These are phyloP conservation scores for Amanita pallidorosea DNA, from an alignment of 768 basidiomycete species.

Conservation along the genomic window DNA sequence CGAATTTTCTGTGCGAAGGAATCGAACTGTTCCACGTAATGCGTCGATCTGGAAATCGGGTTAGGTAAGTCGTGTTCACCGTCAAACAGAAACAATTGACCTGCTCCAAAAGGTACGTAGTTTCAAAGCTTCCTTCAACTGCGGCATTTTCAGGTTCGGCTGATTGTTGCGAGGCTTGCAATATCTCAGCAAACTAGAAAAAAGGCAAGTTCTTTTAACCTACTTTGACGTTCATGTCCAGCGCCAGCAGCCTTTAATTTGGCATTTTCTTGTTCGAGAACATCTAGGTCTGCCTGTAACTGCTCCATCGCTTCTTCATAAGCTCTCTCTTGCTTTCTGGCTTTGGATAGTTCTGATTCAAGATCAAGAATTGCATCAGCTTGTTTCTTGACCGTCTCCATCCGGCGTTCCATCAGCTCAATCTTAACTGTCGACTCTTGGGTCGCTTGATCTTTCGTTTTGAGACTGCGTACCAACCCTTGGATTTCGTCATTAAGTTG, in stretches of 20 bases:
- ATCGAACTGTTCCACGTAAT: slow-evolving; percentile 83
- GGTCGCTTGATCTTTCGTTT: slow-evolving; percentile 79
- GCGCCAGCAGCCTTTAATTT: slow-evolving; percentile 64
- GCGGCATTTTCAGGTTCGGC: slow-evolving; percentile 51
- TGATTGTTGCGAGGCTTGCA: slow-evolving; percentile 33
- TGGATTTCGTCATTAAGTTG: slow-evolving; percentile 88
- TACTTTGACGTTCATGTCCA: slow-evolving; percentile 66
- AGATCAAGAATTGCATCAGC: slow-evolving; percentile 75
- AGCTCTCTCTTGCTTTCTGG: slow-evolving; percentile 78
- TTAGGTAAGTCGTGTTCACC: slow-evolving; percentile 3
- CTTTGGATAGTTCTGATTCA: slow-evolving; percentile 70
- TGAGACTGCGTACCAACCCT: slow-evolving; percentile 73
- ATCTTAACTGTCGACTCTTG: slow-evolving; percentile 90
- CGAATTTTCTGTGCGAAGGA: slow-evolving; percentile 88
- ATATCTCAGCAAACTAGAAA: not conserved
- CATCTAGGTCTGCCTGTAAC: slow-evolving; percentile 80
- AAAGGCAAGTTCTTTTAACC: slow-evolving; percentile 11
- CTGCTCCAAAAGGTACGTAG: slow-evolving; percentile 83
- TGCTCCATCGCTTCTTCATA: slow-evolving; percentile 94
- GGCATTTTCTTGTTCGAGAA: slow-evolving; percentile 78
- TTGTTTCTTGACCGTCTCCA: slow-evolving; percentile 88
- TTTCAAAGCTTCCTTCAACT: slow-evolving; percentile 77
- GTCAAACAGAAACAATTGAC: slow-evolving; percentile 24
- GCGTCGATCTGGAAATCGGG: slow-evolving; percentile 60
- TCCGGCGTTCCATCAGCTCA: slow-evolving; percentile 86